phyloP scores from a whole-genome alignment of 176 grass and related monocot species.

The Rhynchospora pubera region DNA sequence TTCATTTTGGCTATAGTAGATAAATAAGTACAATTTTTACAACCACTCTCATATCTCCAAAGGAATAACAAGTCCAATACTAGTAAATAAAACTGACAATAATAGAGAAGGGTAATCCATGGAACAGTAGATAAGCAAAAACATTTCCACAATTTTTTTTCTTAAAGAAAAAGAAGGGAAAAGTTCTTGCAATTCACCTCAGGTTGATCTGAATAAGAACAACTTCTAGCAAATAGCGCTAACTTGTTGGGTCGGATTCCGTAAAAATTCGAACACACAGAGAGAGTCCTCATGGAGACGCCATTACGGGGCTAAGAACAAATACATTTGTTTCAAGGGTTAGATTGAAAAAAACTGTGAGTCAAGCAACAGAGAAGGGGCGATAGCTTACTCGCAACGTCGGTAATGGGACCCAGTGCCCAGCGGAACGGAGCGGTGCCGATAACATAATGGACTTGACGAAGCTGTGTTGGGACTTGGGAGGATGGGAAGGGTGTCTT shows the following conservation, averaged over 20 bases:
- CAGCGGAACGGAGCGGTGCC: neutral
- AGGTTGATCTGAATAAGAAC: conserved; percentile 11
- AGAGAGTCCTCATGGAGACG: neutral
- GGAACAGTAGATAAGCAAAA: neutral
- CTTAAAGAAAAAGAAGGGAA: neutral
- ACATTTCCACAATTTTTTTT: neutral
- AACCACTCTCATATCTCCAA: neutral
- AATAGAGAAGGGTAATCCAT: neutral
- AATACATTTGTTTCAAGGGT: neutral
- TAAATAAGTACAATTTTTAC: conserved; percentile 12
- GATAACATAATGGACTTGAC: conserved; percentile 1
- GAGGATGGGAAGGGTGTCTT: neutral
- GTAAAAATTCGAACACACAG: conserved; percentile 21
- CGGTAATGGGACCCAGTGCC: conserved; percentile 4
- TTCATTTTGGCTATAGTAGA: neutral
- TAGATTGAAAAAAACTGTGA: neutral
- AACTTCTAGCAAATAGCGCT: neutral
- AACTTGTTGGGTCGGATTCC: neutral
- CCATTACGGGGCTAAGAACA: neutral
- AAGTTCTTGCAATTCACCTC: conserved; percentile 22
- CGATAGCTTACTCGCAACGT: conserved; percentile 2
- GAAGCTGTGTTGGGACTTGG: neutral
- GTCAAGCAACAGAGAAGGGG: neutral
- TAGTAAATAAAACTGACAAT: neutral
- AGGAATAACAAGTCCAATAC: neutral